These are phyloP conservation scores for Lentinula guzmanii DNA, from an alignment of 768 basidiomycete genomes.

Conservation along the genomic window DNA sequence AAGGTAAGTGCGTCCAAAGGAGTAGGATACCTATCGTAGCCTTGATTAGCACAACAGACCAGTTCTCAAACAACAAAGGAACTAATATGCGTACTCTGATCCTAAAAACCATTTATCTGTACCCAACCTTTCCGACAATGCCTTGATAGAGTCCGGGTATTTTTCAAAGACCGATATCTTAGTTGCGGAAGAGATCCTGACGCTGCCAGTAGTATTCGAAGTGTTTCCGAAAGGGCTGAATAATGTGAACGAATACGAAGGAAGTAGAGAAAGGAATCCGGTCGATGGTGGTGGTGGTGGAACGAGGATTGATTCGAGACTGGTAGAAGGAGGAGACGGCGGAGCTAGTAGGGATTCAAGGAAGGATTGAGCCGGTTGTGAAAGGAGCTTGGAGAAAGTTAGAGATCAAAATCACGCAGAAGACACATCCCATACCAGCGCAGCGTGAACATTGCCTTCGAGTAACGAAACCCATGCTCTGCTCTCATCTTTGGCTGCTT, in stretches of 20 bases:
- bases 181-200: slow-evolving; percentile 34
- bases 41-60: not conserved
- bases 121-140: slow-evolving; percentile 71
- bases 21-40: slow-evolving; percentile 54
- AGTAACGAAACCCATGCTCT: slow-evolving; percentile 79
- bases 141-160: slow-evolving; percentile 66
- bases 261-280: slow-evolving; percentile 60
- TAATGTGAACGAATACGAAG: slow-evolving; percentile 15
- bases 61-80: not conserved
- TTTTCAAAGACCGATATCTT: slow-evolving; percentile 38
- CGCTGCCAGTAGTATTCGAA: slow-evolving; percentile 36
- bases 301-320: slow-evolving; percentile 43
- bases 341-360: slow-evolving; percentile 26
- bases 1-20: slow-evolving; percentile 78
- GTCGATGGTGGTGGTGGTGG: slow-evolving; percentile 68
- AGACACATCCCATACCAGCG: slow-evolving; percentile 43
- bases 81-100: slow-evolving; percentile 45
- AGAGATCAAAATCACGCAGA: not conserved
- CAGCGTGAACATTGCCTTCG: slow-evolving; percentile 72
- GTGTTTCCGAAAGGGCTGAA: slow-evolving; percentile 9
- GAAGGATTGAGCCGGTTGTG: slow-evolving; percentile 38
- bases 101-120: slow-evolving; percentile 79
- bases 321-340: slow-evolving; percentile 24
- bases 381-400: slow-evolving; percentile 33
- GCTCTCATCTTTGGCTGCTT: slow-evolving; percentile 61